Conservation (phyloP, 768 basidiomycete species). For the Mycena vulgaris region DNA sequence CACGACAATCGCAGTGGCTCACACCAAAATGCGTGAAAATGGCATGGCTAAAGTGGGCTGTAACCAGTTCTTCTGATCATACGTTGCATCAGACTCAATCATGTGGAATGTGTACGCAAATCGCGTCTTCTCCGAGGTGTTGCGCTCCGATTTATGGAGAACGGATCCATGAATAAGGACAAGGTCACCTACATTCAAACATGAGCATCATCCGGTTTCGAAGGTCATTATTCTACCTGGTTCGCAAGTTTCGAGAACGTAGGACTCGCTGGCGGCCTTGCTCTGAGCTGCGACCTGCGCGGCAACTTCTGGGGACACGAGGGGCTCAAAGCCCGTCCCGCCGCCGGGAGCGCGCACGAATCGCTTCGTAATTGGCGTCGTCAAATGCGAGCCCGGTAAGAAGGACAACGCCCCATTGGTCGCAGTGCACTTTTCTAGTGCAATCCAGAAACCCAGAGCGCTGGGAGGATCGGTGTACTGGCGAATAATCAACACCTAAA, state of each 20-base stretch:
- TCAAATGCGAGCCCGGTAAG: constrained; percentile 91
- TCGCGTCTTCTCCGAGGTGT: constrained; percentile 84
- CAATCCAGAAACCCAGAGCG: constrained; percentile 97
- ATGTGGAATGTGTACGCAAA: constrained; percentile 98
- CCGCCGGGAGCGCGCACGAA: constrained; percentile 84
- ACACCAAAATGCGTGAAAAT: constrained; percentile 72
- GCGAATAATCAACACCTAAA: constrained; percentile 20
- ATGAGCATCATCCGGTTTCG: background rate
- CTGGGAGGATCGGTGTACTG: constrained; percentile 94
- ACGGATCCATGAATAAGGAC: constrained; percentile 96
- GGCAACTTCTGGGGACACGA: constrained; percentile 59
- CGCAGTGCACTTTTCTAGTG: constrained; percentile 89
- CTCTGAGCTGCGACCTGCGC: constrained; percentile 44
- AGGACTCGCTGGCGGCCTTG: constrained; percentile 58
- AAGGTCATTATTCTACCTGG: constrained; percentile 65
- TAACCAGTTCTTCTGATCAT: constrained; percentile 96
- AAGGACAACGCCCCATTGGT: constrained; percentile 91
- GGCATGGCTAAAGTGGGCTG: constrained; percentile 91
- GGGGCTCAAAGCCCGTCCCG: constrained; percentile 88
- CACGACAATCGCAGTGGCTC: constrained; percentile 16
- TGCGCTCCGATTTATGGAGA: constrained; percentile 92
- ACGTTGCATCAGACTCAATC: constrained; percentile 84
- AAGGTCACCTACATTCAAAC: constrained; percentile 74
- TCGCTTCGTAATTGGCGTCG: constrained; percentile 81
- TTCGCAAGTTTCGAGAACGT: constrained; percentile 78